Evolutionary conservation across 768 basidiomycete genomes (phyloP), one percentile per base, ranked within the genome.

Genomic region (Boletus subcaerulescens): DNA sequence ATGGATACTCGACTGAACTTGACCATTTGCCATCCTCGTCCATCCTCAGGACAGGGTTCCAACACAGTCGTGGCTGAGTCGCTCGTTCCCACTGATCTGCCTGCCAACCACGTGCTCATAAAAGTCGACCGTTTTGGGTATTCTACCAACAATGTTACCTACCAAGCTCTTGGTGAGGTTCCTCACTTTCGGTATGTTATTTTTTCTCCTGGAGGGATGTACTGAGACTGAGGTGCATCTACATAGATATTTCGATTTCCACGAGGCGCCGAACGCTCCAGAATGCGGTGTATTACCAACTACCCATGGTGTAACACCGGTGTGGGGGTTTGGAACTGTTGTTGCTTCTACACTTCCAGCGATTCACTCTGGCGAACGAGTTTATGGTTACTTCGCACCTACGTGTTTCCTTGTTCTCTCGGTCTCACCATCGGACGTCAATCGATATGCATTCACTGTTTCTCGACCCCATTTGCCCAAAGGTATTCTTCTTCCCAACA

Each of bases 271-370:
- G 33, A 70, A 74, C 46, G 57, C 5, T 53, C 71, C 7, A 53
- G 58, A 31, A 41, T 55, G 46, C 11, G 61, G 61, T 11, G 73
- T 77, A 7, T 80, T 80, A 4, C 59, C 76, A 5, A 71, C 72
- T 51, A 81, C 80, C 0, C 81, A 87, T 62, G 87, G 85, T 0
- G 63, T 88, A 26, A 77, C 85, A 17, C 86, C 86, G 0, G 87
- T 87, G 7, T 88, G 86, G 86, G 87, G 85, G 10, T 88, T 86
- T 55, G 86, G 81, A 13, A 83, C 80, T 0, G 66, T 88, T 4
- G 61, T 80, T 5, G 65, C 61, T 40, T 86, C 84, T 0, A 74
- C 74, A 0, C 79, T 82, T 62, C 64, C 73, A 3, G 75, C 74
- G 49, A 77, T 87, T 31, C 52, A 67, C 22, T 50, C 69, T 33